phyloP scores from a whole-genome alignment of 1,284 basidiomycete species.

The Trichosporon sp. region DNA sequence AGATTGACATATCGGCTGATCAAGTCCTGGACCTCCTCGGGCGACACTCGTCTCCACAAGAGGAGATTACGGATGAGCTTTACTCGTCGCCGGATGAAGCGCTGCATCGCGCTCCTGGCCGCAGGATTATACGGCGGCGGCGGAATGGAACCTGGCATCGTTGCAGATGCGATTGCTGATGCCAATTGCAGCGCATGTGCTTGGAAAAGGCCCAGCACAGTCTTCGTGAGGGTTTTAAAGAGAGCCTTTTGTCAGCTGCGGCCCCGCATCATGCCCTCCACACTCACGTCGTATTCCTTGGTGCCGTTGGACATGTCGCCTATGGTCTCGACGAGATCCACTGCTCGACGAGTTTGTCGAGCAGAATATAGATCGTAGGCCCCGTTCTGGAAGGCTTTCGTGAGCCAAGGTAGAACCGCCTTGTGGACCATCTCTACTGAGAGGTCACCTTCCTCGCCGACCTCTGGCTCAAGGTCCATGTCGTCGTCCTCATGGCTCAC shows the following conservation, averaged over 20 bases:
- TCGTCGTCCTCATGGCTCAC: constrained; percentile 32
- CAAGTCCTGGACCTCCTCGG: constrained; percentile 58
- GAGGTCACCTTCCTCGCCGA: constrained; percentile 81
- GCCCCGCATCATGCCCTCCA: not conserved
- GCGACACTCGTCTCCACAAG: constrained; percentile 67
- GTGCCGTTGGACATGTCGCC: constrained; percentile 65
- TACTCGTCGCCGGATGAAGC: constrained; percentile 61
- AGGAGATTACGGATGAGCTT: constrained; percentile 70
- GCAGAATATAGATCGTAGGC: constrained; percentile 76
- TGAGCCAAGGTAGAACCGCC: constrained; percentile 68
- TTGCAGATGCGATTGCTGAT: constrained; percentile 39
- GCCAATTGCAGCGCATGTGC: constrained; percentile 55
- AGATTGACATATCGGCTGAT: constrained; percentile 59
- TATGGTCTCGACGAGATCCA: constrained; percentile 74
- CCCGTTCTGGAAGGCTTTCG: constrained; percentile 63
- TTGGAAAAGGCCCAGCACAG: constrained; percentile 59
- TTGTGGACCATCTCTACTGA: constrained; percentile 81
- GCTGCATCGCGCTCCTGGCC: constrained; percentile 63
- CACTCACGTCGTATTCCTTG: constrained; percentile 60
- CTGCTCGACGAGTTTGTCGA: constrained; percentile 58
- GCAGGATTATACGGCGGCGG: constrained; percentile 66
- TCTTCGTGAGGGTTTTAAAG: constrained; percentile 63
- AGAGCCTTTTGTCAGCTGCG: constrained; percentile 53
- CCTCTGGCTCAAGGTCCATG: constrained; percentile 53
- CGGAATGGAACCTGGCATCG: constrained; percentile 41